Conservation (phyloP, 108 stramenopile species). For the Conticribra weissflogii region DNA sequence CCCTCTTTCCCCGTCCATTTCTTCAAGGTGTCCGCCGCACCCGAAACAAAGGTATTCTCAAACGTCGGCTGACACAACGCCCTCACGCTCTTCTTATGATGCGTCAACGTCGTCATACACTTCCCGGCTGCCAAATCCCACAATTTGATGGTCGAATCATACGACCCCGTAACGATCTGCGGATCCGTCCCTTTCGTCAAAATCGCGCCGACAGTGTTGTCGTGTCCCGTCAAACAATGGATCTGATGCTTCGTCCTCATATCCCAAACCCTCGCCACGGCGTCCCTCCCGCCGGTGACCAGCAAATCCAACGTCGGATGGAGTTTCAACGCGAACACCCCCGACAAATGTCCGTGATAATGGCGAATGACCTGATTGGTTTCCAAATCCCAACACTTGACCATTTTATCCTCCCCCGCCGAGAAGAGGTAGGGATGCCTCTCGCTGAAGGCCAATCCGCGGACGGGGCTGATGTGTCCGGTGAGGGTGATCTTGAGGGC, state of each 20-base stretch:
- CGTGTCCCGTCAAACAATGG: constrained; percentile 94
- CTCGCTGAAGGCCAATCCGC: constrained; percentile 92
- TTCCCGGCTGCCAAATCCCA: constrained; percentile 99
- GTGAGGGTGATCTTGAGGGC: constrained; percentile 97
- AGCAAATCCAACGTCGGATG: constrained; percentile 98
- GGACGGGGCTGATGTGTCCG: constrained; percentile 96
- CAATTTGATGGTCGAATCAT: constrained; percentile 96
- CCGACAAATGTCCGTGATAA: constrained; percentile 98
- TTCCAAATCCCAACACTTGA: constrained; percentile 99
- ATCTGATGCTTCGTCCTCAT: constrained; percentile 96
- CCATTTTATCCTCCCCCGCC: constrained; percentile 98
- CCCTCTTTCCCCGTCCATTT: constrained; percentile 97
- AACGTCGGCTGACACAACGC: constrained; percentile 85
- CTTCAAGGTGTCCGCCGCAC: constrained; percentile 95
- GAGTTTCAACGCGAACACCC: constrained; percentile 91
- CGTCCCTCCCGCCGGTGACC: constrained; percentile 99
- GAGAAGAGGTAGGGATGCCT: constrained; percentile 98
- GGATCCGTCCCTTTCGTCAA: constrained; percentile 94
- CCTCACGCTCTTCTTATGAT: constrained; percentile 97
- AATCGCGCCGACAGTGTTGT: constrained; percentile 91
- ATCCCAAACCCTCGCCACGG: constrained; percentile 98
- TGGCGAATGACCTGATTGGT: constrained; percentile 98
- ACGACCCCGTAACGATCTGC: constrained; percentile 95
- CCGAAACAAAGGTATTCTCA: constrained; percentile 95
- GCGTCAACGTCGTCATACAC: constrained; percentile 95